Percentiles rank a stretch among this genome's conserved stretches.
phyloP scores from a whole-genome alignment of 768 basidiomycete genomes.

The Phallus indusiatus region DNA sequence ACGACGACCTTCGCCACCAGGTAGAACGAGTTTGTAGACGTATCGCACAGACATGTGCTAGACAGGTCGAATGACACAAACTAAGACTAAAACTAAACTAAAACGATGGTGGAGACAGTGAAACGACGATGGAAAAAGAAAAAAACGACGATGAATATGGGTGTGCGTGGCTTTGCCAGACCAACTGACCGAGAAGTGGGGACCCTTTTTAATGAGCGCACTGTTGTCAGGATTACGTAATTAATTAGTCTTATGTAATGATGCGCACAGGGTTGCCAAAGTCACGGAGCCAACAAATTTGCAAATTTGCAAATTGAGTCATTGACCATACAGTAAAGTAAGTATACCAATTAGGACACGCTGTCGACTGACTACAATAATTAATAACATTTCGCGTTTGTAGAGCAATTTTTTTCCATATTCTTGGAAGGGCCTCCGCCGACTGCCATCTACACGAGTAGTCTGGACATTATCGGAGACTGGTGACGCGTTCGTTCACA shows the following conservation, averaged over 20 bases:
- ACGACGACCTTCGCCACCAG: conserved; percentile 43
- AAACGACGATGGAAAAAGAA: not conserved
- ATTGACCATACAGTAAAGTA: no score
- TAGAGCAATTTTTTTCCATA: not conserved
- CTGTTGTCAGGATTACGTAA: not conserved
- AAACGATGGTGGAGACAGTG: not conserved
- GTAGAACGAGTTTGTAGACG: conserved; percentile 42
- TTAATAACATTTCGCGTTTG: no score
- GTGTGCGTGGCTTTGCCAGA: not conserved
- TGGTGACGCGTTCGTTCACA: no score
- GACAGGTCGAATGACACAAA: not conserved
- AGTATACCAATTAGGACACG: not conserved
- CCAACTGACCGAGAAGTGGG: not conserved
- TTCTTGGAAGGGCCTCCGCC: not conserved
- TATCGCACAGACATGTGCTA: not conserved
- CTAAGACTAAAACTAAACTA: not conserved
- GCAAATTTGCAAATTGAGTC: not conserved
- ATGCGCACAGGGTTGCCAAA: not conserved
- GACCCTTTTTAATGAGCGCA: not conserved
- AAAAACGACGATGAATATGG: not conserved
- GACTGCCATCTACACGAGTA: no score
- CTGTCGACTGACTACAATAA: no score
- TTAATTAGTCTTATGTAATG: not conserved
- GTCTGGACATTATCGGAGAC: no score
- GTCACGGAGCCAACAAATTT: not conserved